Conservation (phyloP, 2,329 filamentous ascomycete genomes). For the Claviceps citrina region DNA sequence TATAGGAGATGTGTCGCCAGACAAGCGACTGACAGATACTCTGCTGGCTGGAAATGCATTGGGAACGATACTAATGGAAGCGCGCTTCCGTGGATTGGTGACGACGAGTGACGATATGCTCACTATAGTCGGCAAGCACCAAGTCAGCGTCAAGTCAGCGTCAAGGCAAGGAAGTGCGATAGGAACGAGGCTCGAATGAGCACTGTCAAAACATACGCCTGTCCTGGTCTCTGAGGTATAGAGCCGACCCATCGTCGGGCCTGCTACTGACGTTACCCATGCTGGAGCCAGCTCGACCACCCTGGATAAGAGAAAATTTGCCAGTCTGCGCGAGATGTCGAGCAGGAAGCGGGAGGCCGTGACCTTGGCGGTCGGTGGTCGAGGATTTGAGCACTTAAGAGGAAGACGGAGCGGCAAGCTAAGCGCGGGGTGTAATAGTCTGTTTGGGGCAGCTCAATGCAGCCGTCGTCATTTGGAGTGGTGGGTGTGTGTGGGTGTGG, state of each 20-base stretch:
- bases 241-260: constrained; percentile 62
- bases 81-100: constrained; percentile 63
- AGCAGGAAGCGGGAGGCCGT: not conserved
- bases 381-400: constrained; percentile 1
- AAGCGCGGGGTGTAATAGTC: constrained; percentile 5
- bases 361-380: not conserved
- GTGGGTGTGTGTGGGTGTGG: not conserved
- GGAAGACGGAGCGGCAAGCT: constrained; percentile 6
- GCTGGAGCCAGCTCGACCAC: constrained; percentile 20
- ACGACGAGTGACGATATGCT: constrained; percentile 72
- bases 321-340: not conserved
- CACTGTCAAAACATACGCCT: constrained; percentile 48
- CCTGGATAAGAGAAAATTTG: constrained; percentile 5
- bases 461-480: constrained; percentile 4
- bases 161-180: not conserved
- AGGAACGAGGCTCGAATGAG: constrained; percentile 8
- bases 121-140: constrained; percentile 37
- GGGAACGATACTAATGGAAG: constrained; percentile 61
- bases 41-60: constrained; percentile 77
- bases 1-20: constrained; percentile 58
- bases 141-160: constrained; percentile 5
- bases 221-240: constrained; percentile 84
- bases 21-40: constrained; percentile 55
- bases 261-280: constrained; percentile 93
- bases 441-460: constrained; percentile 3